Conservation (phyloP, 345 rosid species). For the Psidium friedrichsthalianum region DNA sequence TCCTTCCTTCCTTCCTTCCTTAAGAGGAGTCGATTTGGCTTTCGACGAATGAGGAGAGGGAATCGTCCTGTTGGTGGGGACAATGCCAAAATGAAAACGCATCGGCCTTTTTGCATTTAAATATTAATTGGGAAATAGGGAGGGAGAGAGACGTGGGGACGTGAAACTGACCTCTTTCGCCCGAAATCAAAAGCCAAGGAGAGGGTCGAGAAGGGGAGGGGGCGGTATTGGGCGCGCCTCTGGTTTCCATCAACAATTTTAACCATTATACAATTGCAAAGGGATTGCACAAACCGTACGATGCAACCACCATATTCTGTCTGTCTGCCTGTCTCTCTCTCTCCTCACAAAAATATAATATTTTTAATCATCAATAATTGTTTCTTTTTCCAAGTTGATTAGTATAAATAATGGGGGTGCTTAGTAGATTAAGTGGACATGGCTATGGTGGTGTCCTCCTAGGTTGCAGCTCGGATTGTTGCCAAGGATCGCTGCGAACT, state of each 20-base stretch:
- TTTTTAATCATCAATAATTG: neutral
- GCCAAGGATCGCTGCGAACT: neutral
- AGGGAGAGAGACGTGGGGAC: neutral
- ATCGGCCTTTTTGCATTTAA: neutral
- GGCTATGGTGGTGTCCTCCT: neutral
- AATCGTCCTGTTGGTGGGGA: neutral
- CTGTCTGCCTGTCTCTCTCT: neutral
- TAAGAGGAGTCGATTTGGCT: neutral
- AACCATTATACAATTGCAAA: neutral
- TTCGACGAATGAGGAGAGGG: neutral
- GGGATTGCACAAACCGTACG: neutral
- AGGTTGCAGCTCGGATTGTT: neutral
- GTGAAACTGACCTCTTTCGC: neutral
- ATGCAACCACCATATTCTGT: neutral
- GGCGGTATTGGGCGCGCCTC: neutral
- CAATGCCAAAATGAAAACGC: neutral
- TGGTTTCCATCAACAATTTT: neutral
- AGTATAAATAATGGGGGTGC: neutral
- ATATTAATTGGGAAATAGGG: neutral
- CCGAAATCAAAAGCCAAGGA: neutral
- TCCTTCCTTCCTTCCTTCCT: neutral
- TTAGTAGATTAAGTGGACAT: neutral
- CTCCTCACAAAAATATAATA: neutral
- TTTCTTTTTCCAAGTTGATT: neutral
- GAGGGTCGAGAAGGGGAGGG: neutral